phyloP scores from a whole-genome alignment of 148 eudicot genomes.

The Camellia sinensis region DNA sequence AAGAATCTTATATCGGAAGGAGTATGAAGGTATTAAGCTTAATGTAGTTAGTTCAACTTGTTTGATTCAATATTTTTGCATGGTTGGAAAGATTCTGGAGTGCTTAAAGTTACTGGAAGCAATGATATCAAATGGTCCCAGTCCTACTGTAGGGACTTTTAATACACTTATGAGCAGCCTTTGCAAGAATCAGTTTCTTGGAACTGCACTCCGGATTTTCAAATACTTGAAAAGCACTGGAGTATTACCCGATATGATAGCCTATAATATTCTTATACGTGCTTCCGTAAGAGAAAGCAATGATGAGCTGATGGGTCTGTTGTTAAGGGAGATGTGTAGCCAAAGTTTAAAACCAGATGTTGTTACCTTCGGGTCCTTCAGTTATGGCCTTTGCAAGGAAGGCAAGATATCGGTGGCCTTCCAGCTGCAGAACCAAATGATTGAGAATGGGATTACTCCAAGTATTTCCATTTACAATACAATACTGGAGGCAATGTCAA shows the following conservation, averaged over 20 bases:
- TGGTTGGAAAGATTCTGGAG: slow-evolving; percentile 31
- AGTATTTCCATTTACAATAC: slow-evolving; percentile 37
- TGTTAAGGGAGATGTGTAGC: slow-evolving; percentile 34
- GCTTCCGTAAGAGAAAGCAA: slow-evolving; percentile 38
- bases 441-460: slow-evolving; percentile 36
- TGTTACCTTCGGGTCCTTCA: slow-evolving; percentile 36
- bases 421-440: slow-evolving; percentile 28
- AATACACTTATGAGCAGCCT: slow-evolving; percentile 41
- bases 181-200: slow-evolving; percentile 42
- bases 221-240: slow-evolving; percentile 31
- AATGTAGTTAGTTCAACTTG: slow-evolving; percentile 46
- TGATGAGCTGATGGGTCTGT: slow-evolving; percentile 24
- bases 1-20: slow-evolving; percentile 42
- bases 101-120: slow-evolving; percentile 37
- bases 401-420: slow-evolving; percentile 39
- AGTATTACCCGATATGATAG: slow-evolving; percentile 33
- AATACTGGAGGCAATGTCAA: slow-evolving; percentile 42
- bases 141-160: slow-evolving; percentile 41
- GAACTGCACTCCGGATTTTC: slow-evolving; percentile 30
- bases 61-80: slow-evolving; percentile 50
- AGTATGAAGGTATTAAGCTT: slow-evolving; percentile 38
- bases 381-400: slow-evolving; percentile 33
- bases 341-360: slow-evolving; percentile 43
- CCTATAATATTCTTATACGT: slow-evolving; percentile 50
- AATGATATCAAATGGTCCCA: slow-evolving; percentile 41